A percentile compares a stretch with the other conserved stretches of the same genome.
Evolutionary conservation across 2,329 filamentous ascomycete species (phyloP).

Genomic region (Colletotrichum truncatum): DNA sequence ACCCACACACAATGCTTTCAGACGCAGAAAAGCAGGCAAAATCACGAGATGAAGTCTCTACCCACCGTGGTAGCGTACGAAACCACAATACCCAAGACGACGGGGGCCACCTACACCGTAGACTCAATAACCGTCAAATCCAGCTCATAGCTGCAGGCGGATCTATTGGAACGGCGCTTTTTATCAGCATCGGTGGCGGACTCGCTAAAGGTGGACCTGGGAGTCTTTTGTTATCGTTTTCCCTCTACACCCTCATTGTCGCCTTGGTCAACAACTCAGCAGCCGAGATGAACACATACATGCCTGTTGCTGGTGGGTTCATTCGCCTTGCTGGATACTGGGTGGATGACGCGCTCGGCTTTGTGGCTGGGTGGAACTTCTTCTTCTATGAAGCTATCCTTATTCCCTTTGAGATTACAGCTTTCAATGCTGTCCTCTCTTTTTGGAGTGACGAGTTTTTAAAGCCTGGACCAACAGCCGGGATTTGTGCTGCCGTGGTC

Average conservation of each 20-base stretch:
- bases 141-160: slow-evolving; percentile 58
- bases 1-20: no score
- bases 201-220: slow-evolving; percentile 24
- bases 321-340: slow-evolving; percentile 41
- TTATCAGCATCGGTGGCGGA: slow-evolving; percentile 56
- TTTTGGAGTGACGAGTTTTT: slow-evolving; percentile 34
- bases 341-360: slow-evolving; percentile 64
- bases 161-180: slow-evolving; percentile 57
- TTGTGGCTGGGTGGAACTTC: slow-evolving; percentile 67
- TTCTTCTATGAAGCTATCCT: slow-evolving; percentile 61
- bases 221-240: slow-evolving; percentile 20
- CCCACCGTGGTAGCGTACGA: no score
- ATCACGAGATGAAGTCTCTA: no score
- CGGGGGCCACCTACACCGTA: slow-evolving; percentile 46
- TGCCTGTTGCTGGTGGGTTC: slow-evolving; percentile 29
- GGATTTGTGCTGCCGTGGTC: slow-evolving; percentile 33
- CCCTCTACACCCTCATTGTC: slow-evolving; percentile 38
- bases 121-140: slow-evolving; percentile 43
- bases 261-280: slow-evolving; percentile 51
- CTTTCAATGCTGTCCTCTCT: slow-evolving; percentile 33
- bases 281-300: slow-evolving; percentile 45
- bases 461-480: slow-evolving; percentile 29
- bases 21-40: no score
- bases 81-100: no score
- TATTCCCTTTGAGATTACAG: slow-evolving; percentile 40